Evolutionary conservation across 1,139 yeast genomes (phyloP).

Genomic region (Saccharomyces hybrid): DNA sequence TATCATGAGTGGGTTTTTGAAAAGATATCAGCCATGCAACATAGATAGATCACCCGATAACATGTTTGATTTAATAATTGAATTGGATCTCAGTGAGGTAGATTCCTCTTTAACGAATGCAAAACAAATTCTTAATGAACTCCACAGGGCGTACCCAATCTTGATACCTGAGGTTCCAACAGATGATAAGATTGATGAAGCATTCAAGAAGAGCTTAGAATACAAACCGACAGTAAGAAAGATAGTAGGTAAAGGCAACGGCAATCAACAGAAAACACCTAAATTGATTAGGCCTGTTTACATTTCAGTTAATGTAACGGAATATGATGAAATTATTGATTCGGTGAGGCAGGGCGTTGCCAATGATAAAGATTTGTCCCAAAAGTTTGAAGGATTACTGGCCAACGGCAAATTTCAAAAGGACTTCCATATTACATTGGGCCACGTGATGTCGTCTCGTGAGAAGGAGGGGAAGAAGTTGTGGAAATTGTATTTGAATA

Average conservation of each 20-base stretch:
- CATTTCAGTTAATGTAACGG: conserved; percentile 33
- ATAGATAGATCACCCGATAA: conserved; percentile 49
- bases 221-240: conserved; percentile 49
- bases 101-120: conserved; percentile 52
- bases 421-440: conserved; percentile 71
- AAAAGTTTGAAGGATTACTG: conserved; percentile 29
- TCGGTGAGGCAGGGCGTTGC: neutral
- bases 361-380: neutral
- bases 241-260: conserved; percentile 23
- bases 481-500: conserved; percentile 30
- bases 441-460: conserved; percentile 38
- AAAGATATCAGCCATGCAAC: conserved; percentile 57
- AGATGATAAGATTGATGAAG: conserved; percentile 34
- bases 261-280: conserved; percentile 13
- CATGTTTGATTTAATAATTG: conserved; percentile 55
- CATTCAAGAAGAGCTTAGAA: conserved; percentile 43
- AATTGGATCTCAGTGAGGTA: conserved; percentile 39
- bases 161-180: conserved; percentile 41
- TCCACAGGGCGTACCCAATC: conserved; percentile 42
- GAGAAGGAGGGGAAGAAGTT: conserved; percentile 19
- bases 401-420: conserved; percentile 40
- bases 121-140: conserved; percentile 35
- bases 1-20: conserved; percentile 68
- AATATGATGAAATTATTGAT: conserved; percentile 11
- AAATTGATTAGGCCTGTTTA: conserved; percentile 33